A percentile compares a stretch with the other conserved stretches of the same genome.
phyloP scores from a whole-genome alignment of 225 moss, liverwort and hornwort species.

The Physcomitrium patens region DNA sequence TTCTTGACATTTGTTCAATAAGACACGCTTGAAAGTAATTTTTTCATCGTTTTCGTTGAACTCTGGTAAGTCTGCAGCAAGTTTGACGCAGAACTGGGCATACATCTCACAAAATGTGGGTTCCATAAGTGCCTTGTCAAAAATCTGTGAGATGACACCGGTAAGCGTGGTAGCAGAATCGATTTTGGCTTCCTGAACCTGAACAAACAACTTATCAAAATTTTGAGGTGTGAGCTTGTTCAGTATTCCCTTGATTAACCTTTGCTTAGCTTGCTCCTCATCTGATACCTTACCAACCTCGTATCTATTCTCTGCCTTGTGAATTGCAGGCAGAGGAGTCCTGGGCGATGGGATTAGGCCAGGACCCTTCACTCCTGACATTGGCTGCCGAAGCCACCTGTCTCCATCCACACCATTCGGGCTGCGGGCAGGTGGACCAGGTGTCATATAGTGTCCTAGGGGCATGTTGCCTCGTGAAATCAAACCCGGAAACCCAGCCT shows the following conservation, averaged over 20 bases:
- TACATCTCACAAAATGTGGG: slow-evolving; percentile 99
- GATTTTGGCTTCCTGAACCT: slow-evolving; percentile 90
- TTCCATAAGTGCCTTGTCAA: slow-evolving; percentile 94
- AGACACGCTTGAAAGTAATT: slow-evolving; percentile 91
- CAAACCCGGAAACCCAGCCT: slow-evolving; percentile 55
- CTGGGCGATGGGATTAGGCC: slow-evolving; percentile 92
- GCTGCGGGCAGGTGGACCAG: slow-evolving; percentile 63
- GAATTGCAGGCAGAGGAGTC: slow-evolving; percentile 90
- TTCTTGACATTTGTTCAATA: slow-evolving; percentile 96
- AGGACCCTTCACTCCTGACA: slow-evolving; percentile 58
- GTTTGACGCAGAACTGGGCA: slow-evolving; percentile 87
- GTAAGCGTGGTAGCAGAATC: slow-evolving; percentile 90
- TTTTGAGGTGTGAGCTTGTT: slow-evolving; percentile 99
- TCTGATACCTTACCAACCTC: slow-evolving; percentile 90
- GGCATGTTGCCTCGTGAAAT: slow-evolving; percentile 58
- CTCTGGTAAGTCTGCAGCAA: slow-evolving; percentile 89
- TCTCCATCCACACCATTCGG: slow-evolving; percentile 89
- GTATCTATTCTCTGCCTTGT: slow-evolving; percentile 87
- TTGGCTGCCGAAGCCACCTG: slow-evolving; percentile 88
- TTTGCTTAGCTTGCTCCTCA: slow-evolving; percentile 91
- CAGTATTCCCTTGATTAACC: slow-evolving; percentile 84
- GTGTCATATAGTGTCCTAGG: slow-evolving; percentile 63
- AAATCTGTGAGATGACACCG: slow-evolving; percentile 96
- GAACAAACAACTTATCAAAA: slow-evolving; percentile 89
- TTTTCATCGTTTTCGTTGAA: slow-evolving; percentile 84